phyloP scores from a whole-genome alignment of 371 early-diverging fungal genomes.

The Umbelopsis sp. region DNA sequence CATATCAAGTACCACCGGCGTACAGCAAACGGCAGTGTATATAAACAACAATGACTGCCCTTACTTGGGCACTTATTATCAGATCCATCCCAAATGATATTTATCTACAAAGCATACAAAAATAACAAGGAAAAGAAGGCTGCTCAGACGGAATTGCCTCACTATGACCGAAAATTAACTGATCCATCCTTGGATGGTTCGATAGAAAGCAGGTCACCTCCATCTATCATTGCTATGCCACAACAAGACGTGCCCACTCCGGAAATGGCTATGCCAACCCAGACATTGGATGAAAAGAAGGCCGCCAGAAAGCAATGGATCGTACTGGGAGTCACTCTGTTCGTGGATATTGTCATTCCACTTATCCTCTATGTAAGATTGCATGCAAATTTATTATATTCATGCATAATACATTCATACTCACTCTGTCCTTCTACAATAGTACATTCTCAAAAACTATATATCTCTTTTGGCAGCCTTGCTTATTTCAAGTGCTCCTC shows the following conservation, averaged over 20 bases:
- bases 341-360: neutral
- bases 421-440: neutral
- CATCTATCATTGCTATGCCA: neutral
- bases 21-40: neutral
- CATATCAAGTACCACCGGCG: neutral
- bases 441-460: neutral
- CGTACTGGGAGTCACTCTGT: neutral
- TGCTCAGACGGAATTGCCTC: neutral
- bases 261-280: neutral
- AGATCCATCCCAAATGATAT: neutral
- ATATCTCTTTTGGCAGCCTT: neutral
- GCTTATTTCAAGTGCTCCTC: constrained; percentile 12
- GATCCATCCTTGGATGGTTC: no score
- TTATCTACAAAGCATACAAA: neutral
- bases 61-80: neutral
- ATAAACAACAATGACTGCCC: neutral
- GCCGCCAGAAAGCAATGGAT: constrained; percentile 4
- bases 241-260: neutral
- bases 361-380: neutral
- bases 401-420: neutral
- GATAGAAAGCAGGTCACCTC: neutral
- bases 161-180: neutral
- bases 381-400: neutral
- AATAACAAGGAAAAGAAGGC: constrained; percentile 1
- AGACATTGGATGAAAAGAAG: neutral